phyloP scores from a whole-genome alignment of 768 basidiomycete species.

The Boletellus ananiceps region DNA sequence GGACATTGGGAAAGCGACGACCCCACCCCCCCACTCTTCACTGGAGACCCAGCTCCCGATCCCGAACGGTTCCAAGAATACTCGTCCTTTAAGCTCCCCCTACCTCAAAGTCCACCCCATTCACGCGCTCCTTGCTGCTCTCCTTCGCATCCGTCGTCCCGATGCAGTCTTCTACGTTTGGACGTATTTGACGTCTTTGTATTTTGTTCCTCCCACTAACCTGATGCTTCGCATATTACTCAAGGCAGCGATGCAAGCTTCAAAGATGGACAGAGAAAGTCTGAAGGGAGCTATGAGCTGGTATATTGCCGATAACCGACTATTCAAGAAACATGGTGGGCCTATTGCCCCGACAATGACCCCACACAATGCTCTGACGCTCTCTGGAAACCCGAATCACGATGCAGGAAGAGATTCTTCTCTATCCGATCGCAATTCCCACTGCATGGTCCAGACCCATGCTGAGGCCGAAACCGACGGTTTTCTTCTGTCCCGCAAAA shows the following conservation, averaged over 20 bases:
- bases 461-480: neutral
- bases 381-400: neutral
- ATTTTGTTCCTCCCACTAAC: conserved; percentile 51
- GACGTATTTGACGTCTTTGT: conserved; percentile 60
- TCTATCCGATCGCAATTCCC: neutral
- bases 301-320: conserved; percentile 18
- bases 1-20: conserved; percentile 9
- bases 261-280: conserved; percentile 48
- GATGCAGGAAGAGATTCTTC: neutral
- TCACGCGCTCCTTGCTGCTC: conserved; percentile 44
- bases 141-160: conserved; percentile 51
- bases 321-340: conserved; percentile 16
- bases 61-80: neutral
- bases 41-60: neutral
- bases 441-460: neutral
- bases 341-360: conserved; percentile 12
- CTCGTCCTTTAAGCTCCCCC: neutral
- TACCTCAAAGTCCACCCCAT: conserved; percentile 27
- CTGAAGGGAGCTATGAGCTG: conserved; percentile 43
- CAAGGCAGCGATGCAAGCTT: conserved; percentile 52
- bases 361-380: neutral
- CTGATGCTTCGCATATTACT: conserved; percentile 58
- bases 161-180: conserved; percentile 64
- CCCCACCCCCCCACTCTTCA: neutral
- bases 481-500: conserved; percentile 3